Percentiles rank a stretch among this genome's conserved stretches.
These are phyloP conservation scores for Clitopilus passeckerianus DNA, from an alignment of 768 basidiomycete genomes.

Conservation along the genomic window DNA sequence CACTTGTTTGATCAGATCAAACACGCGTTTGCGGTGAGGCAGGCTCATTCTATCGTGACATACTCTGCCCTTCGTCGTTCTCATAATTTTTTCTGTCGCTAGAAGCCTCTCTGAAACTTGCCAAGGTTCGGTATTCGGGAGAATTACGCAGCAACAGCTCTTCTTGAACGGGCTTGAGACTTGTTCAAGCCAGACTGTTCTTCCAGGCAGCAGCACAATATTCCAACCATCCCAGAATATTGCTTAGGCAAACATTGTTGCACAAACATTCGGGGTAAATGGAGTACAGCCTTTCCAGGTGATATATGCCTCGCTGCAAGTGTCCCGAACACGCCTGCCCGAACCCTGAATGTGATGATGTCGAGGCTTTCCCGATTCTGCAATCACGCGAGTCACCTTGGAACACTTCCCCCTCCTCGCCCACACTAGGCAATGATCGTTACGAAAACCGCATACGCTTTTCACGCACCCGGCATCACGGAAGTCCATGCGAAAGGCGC, in stretches of 20 bases:
- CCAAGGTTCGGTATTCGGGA: not conserved
- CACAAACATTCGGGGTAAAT: not conserved
- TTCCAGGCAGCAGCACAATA: too few species aligned
- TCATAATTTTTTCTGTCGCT: not conserved
- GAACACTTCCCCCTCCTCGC: not conserved
- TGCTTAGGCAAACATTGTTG: not conserved
- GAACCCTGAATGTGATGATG: not conserved
- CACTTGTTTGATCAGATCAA: not conserved
- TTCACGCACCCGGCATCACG: not conserved
- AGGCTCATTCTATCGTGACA: not conserved
- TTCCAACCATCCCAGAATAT: too few species aligned
- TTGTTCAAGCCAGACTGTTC: not conserved
- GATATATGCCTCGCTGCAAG: not conserved
- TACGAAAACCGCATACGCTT: not conserved
- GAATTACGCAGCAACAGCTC: not conserved
- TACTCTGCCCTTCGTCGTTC: not conserved
- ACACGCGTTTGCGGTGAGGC: slow-evolving; percentile 1
- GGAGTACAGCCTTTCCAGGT: not conserved
- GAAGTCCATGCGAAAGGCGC: not conserved
- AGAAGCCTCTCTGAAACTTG: not conserved
- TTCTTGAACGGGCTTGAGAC: not conserved
- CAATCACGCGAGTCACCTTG: not conserved
- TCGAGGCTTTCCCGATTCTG: not conserved
- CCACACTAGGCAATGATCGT: not conserved
- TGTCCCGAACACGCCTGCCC: not conserved